Base-by-base conservation (phyloP, 139 green algal species). In the Chlorella sp. region DNA sequence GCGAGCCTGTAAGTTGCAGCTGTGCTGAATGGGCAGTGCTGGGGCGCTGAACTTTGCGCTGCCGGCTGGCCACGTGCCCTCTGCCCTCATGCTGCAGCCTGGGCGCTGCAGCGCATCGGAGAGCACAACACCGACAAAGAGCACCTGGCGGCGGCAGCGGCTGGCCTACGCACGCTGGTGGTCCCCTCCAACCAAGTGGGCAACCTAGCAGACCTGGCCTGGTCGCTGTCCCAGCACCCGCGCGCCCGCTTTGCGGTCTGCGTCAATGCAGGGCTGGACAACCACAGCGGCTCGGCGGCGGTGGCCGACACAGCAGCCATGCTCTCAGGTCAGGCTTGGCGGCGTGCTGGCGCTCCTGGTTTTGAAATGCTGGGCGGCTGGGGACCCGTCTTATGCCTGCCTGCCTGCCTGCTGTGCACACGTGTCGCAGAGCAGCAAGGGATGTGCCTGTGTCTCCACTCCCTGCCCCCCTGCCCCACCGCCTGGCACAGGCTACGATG, bases 151-250 rank as follows among this genome's bases (percentile, higher is more conserved):
- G 4, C 20, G 1, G 39, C 47, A 28, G 65, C 67, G 12, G 44
- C 30, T 9, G 72, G 73, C 26, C 38, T 85, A 13, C 23, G 85
- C 5, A 41, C 38, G 26, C 38, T 89, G 63, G 38, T 89, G 18
- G 34, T 89, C 1, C 85, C 85, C 12, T 56, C 74, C 51, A 56
- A n/a, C 34, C 78, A 86, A 63, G 41, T 80, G 11, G 34, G 60
- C 55, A 56, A 11, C 20, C 36, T 89, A 5, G 17, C 76, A 23
- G 85, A 89, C 26, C 68, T 89, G 17, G 76, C 78, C 0, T 89
- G 85, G 85, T 72, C 78, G 26, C 51, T 89, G 28, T 78, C 68
- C 38, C 76, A 81, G 67, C 85, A 89, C 25, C 85, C 85, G 20
- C 25, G 85, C 4, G 7, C 57, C 3, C 39, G 81, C 17, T 89